Percentiles rank a stretch among this genome's conserved stretches.
These are phyloP conservation scores for Linanthus parryae DNA, from an alignment of 148 eudicot genomes.

Conservation along the genomic window DNA sequence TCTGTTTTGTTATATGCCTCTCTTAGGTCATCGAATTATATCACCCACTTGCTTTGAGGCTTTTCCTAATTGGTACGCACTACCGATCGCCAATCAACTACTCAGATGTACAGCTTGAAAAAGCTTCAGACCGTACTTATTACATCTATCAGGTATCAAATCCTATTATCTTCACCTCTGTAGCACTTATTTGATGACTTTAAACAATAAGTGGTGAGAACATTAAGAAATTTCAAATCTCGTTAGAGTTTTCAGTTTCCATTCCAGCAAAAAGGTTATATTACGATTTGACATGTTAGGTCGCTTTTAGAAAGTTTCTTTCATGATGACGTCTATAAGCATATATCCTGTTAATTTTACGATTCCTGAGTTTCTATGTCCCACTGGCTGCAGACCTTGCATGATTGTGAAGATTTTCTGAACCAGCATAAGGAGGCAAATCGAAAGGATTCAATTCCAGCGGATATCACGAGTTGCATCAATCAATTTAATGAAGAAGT, in stretches of 20 bases:
- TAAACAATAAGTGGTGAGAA: no score
- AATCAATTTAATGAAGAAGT: conserved; percentile 53
- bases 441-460: conserved; percentile 40
- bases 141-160: conserved; percentile 80
- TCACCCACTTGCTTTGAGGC: conserved; percentile 92
- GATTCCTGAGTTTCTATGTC: conserved; percentile 5
- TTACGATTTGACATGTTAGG: neutral
- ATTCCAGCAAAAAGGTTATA: neutral
- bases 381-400: conserved; percentile 50
- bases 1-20: conserved; percentile 7
- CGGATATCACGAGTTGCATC: conserved; percentile 43
- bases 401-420: conserved; percentile 58
- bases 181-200: no score
- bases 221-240: no score
- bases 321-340: neutral
- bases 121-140: conserved; percentile 80
- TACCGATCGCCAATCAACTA: conserved; percentile 94
- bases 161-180: no score
- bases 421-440: conserved; percentile 33
- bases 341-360: conserved; percentile 2
- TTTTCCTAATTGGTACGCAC: conserved; percentile 81
- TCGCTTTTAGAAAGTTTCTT: neutral
- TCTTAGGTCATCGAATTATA: conserved; percentile 78
- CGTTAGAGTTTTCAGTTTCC: neutral
- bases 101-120: conserved; percentile 71